A percentile compares a stretch with the other conserved stretches of the same genome.
Conservation (phyloP, 257 asterid species). For the Verbena officinalis region DNA sequence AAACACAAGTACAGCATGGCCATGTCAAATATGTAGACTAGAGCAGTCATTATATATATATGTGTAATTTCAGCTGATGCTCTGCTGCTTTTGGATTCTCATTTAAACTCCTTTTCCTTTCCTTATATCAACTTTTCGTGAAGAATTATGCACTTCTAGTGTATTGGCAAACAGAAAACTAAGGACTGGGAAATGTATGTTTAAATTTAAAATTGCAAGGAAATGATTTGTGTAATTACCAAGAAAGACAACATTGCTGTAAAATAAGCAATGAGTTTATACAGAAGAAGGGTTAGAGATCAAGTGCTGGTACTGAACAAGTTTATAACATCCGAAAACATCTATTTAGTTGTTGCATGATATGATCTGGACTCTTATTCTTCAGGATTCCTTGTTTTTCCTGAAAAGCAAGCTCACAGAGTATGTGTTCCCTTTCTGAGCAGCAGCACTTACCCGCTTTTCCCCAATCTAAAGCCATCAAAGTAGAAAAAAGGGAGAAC, state of each 20-base stretch:
- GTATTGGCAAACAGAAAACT: too few species aligned
- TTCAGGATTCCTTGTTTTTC: constrained; percentile 53
- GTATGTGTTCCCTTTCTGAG: constrained; percentile 78
- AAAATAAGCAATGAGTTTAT: too few species aligned
- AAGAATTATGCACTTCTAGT: too few species aligned
- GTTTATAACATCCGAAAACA: too few species aligned
- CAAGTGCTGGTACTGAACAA: background rate
- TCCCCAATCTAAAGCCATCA: constrained; percentile 69
- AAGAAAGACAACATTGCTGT: too few species aligned
- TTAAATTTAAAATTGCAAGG: too few species aligned
- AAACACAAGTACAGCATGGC: constrained; percentile 70
- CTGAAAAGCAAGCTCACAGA: constrained; percentile 77
- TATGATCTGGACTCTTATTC: background rate
- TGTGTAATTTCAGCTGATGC: background rate
- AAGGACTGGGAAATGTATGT: too few species aligned
- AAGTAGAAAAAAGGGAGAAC: constrained; percentile 6
- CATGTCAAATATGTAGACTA: constrained; percentile 30
- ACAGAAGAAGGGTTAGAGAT: too few species aligned
- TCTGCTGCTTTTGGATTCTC: background rate
- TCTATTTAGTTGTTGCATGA: background rate
- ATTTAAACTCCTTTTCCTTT: background rate
- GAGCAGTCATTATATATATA: constrained; percentile 13
- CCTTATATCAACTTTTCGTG: background rate
- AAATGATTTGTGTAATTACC: too few species aligned
- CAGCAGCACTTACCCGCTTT: constrained; percentile 78